Base-by-base conservation (phyloP, 2,329 filamentous ascomycete genomes). In the Sporothrix phasma region DNA sequence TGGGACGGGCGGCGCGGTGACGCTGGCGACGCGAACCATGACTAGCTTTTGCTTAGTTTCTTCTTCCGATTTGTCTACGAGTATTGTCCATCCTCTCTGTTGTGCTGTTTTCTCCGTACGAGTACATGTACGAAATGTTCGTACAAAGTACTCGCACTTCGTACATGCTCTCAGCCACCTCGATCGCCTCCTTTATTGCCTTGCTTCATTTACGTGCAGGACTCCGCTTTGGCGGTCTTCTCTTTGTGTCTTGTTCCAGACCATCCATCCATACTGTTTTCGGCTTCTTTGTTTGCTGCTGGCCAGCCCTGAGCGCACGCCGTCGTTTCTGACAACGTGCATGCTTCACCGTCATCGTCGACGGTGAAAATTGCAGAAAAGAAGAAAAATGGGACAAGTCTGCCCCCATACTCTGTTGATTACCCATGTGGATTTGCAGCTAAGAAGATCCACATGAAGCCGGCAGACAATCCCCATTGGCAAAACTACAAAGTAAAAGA, bases 11-110 rank as follows among this genome's bases (percentile, higher is more conserved):
- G n/a, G 51, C n/a, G 31, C 51, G 51, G 31, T 56, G 51, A 39
- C 49, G 6, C 19, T 58, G 54, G 46, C 61, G 63, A 64, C 63
- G 63, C 49, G 63, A 61, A 61, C 19, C n/a, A n/a, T n/a, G n/a
- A n/a, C n/a, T n/a, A n/a, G n/a, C n/a, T n/a, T n/a, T n/a, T n/a
- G n/a, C n/a, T n/a, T n/a, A n/a, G n/a, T n/a, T n/a, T n/a, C n/a
- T n/a, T n/a, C n/a, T n/a, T n/a, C n/a, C n/a, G n/a, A n/a, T n/a
- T n/a, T n/a, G n/a, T n/a, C n/a, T n/a, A n/a, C n/a, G n/a, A n/a
- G n/a, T n/a, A n/a, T n/a, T n/a, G n/a, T n/a, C n/a, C n/a, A n/a
- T n/a, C n/a, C n/a, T n/a, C n/a, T n/a, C n/a, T n/a, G n/a, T n/a
- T n/a, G n/a, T n/a, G n/a, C n/a, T n/a, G n/a, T n/a, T n/a, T n/a